These are phyloP conservation scores for Magnusiomyces sp. DNA, from an alignment of 1,139 yeast species.

Conservation along the genomic window DNA sequence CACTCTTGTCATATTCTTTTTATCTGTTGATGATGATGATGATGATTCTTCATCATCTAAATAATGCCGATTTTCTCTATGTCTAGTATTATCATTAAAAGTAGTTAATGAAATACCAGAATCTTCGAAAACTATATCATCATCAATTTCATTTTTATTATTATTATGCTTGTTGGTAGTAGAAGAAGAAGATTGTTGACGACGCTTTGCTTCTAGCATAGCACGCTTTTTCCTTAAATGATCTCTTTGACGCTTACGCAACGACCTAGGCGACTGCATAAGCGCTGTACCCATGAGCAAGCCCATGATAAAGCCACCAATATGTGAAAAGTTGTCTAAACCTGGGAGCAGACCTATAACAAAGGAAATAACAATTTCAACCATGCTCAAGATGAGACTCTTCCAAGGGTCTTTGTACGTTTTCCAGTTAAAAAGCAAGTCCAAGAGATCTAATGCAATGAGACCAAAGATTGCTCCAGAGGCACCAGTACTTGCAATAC, in stretches of 20 bases:
- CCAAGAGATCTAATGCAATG: conserved; percentile 52
- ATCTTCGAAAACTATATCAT: conserved; percentile 2
- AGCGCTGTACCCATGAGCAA: conserved; percentile 43
- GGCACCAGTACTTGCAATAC: conserved; percentile 65
- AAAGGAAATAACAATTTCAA: conserved; percentile 52
- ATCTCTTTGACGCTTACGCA: conserved; percentile 19
- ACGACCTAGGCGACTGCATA: conserved; percentile 48
- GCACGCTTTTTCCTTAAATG: no score
- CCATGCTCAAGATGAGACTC: conserved; percentile 42
- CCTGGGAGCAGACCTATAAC: conserved; percentile 68
- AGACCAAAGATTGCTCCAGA: conserved; percentile 70
- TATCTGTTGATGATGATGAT: no score
- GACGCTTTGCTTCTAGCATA: no score
- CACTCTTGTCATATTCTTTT: no score
- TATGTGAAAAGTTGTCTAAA: conserved; percentile 65
- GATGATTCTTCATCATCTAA: no score
- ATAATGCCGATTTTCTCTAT: no score
- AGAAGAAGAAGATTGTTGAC: no score
- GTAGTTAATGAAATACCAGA: conserved; percentile 3
- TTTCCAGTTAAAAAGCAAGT: conserved; percentile 50
- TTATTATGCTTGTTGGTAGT: not conserved
- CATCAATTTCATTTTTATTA: not conserved
- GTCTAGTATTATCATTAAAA: no score
- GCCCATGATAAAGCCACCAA: conserved; percentile 70
- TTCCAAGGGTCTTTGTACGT: conserved; percentile 35